Base-by-base conservation (phyloP, 2,329 filamentous ascomycete species). In the Trichoderma oligosporum region DNA sequence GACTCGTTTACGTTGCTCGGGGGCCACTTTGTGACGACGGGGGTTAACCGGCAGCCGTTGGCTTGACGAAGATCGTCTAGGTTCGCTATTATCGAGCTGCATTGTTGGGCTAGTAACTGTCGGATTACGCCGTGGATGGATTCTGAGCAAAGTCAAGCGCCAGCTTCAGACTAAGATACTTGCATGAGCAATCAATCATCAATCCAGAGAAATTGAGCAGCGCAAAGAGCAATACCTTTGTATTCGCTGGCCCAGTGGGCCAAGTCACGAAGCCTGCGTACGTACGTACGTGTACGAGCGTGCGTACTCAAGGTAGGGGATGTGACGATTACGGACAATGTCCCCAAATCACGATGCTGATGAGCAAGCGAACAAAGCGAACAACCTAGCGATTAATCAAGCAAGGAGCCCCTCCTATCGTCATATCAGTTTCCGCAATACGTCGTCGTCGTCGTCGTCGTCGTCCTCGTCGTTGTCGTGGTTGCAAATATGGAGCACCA, bases 1-100 rank as follows among this genome's bases (percentile, higher is more conserved):
- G 46, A 80, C 78, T 42, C 78, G 74, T 66, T 79, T 79, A 51
- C 78, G 73, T 60, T 77, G 67, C 45, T 77, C 76, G 4, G 74
- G 71, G 22, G 73, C 65, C 48, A 80, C 78, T 66, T 77, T 77
- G 62, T 77, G 73, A 51, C 76, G 72, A 47, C 78, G 75, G 49
- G 77, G 76, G 63, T 80, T 79, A 61, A 80, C 78, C 25, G 78
- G 76, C 61, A 80, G 68, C 53, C 78, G 72, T 54, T 74, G 67
- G 27, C 63, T 63, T 36, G 66, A 12, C 53, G 53, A 57, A 6
- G 53, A 31, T 22, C 45, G 65, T 59, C 62, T 61, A 56, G 62
- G 65, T 49, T 66, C 61, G 49, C 61, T 57, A 58, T 60, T 60
- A 56, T 66, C 67, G 57, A 66, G 61, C 58, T 68, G 66, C 63